Conservation (phyloP, 2,329 filamentous ascomycete genomes). For the Alternaria brassicae region DNA sequence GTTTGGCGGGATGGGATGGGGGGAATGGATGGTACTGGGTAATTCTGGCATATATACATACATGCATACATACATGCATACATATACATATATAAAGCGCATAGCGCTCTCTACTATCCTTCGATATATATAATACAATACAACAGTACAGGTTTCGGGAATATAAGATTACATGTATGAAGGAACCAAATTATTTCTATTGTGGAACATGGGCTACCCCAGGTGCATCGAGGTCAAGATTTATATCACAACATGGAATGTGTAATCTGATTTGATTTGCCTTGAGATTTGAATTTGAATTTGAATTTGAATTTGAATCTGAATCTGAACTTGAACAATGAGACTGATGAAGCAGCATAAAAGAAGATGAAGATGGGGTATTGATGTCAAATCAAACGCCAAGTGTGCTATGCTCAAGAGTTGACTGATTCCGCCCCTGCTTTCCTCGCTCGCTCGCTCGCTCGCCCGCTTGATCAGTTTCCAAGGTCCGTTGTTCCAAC, state of each 20-base stretch:
- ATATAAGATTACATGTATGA: background rate
- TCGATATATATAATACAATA: constrained; percentile 3
- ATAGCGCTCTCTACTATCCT: constrained; percentile 7
- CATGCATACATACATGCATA: background rate
- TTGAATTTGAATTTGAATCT: background rate
- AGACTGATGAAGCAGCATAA: too few relatives aligned
- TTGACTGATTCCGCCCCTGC: background rate
- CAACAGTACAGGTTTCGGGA: background rate
- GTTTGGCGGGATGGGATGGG: background rate
- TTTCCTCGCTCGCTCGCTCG: background rate
- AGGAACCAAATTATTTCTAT: too few relatives aligned
- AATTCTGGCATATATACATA: background rate
- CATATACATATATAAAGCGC: background rate
- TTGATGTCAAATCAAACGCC: constrained; percentile 6
- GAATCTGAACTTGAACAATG: background rate
- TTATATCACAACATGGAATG: too few relatives aligned
- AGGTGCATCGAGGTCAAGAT: too few relatives aligned
- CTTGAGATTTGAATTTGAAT: too few relatives aligned
- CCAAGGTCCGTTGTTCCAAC: too few relatives aligned
- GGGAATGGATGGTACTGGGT: too few relatives aligned
- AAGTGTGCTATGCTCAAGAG: background rate
- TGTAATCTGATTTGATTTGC: too few relatives aligned
- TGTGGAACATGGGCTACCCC: too few relatives aligned
- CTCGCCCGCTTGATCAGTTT: too few relatives aligned
- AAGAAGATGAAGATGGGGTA: background rate